Evolutionary conservation across 2,329 filamentous ascomycete species (phyloP).

Genomic region (Metarhizium humberi): DNA sequence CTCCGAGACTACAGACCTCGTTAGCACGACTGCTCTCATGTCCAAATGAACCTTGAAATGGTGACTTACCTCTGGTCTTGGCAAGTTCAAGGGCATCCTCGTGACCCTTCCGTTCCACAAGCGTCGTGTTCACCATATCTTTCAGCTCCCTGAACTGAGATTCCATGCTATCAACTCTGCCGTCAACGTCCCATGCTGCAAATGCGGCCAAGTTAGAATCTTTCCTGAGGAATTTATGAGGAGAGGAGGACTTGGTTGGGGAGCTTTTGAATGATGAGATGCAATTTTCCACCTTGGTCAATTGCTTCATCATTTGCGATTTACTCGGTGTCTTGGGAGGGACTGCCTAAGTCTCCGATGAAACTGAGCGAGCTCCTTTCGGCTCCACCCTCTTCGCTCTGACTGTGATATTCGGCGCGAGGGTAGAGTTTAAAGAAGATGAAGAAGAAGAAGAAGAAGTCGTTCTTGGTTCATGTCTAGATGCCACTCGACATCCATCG

Average conservation of each 20-base stretch:
- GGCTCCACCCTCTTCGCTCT: conserved; percentile 4
- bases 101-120: conserved; percentile 56
- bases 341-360: conserved; percentile 21
- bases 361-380: conserved; percentile 9
- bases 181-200: conserved; percentile 72
- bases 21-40: conserved; percentile 8
- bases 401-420: conserved; percentile 10
- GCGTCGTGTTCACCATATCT: conserved; percentile 60
- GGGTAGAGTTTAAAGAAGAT: background rate
- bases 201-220: conserved; percentile 59
- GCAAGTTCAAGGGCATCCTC: conserved; percentile 68
- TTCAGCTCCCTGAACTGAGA: conserved; percentile 62
- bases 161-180: conserved; percentile 68
- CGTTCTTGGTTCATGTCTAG: conserved; percentile 15
- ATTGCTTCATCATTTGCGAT: conserved; percentile 20
- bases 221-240: conserved; percentile 56
- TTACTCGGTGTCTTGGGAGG: conserved; percentile 24
- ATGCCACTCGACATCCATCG: conserved; percentile 38
- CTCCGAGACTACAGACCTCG: conserved; percentile 29
- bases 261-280: conserved; percentile 26
- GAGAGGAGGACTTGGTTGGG: conserved; percentile 32
- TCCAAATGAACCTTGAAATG: too few species aligned
- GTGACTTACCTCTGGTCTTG: conserved; percentile 59
- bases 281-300: conserved; percentile 22
- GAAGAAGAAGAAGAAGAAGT: conserved; percentile 17